These are phyloP conservation scores for Rhodamnia argentea DNA, from an alignment of 345 rosid species.

Conservation along the genomic window DNA sequence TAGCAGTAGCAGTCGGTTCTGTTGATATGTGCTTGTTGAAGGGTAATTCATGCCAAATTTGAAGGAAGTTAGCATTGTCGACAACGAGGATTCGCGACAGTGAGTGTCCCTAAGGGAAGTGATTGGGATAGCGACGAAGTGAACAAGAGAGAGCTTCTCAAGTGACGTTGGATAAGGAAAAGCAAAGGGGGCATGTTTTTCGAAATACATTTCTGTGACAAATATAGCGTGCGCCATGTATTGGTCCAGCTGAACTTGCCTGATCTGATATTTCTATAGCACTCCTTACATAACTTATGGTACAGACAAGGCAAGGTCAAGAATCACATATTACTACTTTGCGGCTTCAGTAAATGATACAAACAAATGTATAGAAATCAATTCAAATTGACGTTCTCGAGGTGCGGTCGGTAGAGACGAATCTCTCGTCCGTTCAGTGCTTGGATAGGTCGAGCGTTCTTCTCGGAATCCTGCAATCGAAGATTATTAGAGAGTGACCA, in stretches of 20 bases:
- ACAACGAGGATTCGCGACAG: too few relatives aligned
- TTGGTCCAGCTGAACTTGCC: neutral
- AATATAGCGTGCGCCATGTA: neutral
- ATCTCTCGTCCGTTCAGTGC: slow-evolving; percentile 16
- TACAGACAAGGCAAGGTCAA: neutral
- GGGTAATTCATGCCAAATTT: too few relatives aligned
- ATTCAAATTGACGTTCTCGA: neutral
- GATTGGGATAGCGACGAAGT: too few relatives aligned
- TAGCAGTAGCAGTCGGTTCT: too few relatives aligned
- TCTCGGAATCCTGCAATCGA: slow-evolving; percentile 29
- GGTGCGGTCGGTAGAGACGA: neutral
- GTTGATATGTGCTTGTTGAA: too few relatives aligned
- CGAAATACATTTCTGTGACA: neutral
- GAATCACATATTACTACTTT: neutral
- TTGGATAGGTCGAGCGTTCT: slow-evolving; percentile 43
- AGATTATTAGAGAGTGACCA: neutral
- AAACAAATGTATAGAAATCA: neutral
- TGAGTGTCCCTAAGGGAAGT: too few relatives aligned
- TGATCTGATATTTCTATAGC: too few relatives aligned
- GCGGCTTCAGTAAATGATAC: neutral
- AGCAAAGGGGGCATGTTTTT: neutral
- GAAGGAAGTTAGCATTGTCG: too few relatives aligned
- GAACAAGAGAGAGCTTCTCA: neutral
- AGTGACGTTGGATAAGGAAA: neutral
- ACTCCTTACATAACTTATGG: neutral